Percentiles rank a stretch among this genome's conserved stretches.
These are phyloP conservation scores for Ascocoryne sarcoides DNA, from an alignment of 2,329 filamentous ascomycete species.

Conservation along the genomic window DNA sequence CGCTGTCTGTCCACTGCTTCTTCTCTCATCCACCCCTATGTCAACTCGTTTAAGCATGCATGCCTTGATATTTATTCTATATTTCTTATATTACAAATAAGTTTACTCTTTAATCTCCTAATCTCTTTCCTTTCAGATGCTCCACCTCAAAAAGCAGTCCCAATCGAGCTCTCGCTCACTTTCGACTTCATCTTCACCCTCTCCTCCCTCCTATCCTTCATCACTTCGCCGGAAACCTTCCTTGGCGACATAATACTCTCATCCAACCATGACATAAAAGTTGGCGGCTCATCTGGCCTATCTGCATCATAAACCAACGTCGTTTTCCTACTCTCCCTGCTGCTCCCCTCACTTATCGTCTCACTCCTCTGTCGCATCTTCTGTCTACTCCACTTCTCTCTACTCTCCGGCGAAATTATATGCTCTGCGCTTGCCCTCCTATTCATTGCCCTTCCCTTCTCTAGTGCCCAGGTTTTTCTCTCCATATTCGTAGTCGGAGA, in stretches of 20 bases:
- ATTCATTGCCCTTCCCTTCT: neutral
- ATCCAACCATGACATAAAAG: neutral
- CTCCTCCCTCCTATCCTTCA: neutral
- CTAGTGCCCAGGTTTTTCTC: neutral
- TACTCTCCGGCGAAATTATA: neutral
- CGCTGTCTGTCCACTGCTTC: no score
- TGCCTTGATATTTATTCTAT: no score
- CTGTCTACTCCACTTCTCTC: neutral
- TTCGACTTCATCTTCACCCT: neutral
- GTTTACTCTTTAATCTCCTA: neutral
- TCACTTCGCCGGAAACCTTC: neutral
- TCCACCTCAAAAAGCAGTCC: neutral
- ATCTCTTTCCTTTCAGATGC: neutral
- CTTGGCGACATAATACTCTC: neutral
- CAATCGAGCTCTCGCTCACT: neutral
- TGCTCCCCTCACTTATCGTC: no score
- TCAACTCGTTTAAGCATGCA: no score
- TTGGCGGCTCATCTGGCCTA: constrained; percentile 2
- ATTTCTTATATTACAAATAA: no score
- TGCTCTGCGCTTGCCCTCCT: neutral
- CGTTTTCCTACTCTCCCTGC: neutral
- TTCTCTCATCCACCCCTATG: no score
- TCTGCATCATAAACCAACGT: constrained; percentile 3
- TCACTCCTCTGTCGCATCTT: neutral
- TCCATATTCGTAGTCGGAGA: neutral